These are phyloP conservation scores for Coemansia javaensis DNA, from an alignment of 192 early-diverging fungal genomes.

Conservation along the genomic window DNA sequence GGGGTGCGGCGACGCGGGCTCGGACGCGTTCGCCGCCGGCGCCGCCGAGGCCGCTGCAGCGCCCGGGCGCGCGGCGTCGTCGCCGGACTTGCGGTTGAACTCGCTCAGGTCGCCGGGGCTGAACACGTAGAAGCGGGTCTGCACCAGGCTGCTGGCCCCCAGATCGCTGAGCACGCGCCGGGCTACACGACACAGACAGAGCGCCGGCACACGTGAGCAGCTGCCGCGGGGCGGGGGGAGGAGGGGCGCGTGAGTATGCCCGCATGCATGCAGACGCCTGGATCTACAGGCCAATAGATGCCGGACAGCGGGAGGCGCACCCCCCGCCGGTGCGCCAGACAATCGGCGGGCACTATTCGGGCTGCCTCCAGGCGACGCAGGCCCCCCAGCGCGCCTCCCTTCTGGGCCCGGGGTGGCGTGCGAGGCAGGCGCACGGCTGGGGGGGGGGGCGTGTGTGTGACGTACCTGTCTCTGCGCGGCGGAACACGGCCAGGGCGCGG, in stretches of 20 bases:
- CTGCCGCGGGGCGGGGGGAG: no score
- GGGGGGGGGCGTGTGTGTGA: background rate
- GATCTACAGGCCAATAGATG: slow-evolving; percentile 8
- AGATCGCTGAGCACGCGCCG: slow-evolving; percentile 47
- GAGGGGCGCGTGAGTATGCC: background rate
- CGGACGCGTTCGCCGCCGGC: slow-evolving; percentile 15
- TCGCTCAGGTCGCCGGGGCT: slow-evolving; percentile 27
- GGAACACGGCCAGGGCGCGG: slow-evolving; percentile 50
- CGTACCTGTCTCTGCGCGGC: slow-evolving; percentile 49
- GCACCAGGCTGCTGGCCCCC: slow-evolving; percentile 33
- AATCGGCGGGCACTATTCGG: background rate
- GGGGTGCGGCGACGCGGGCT: slow-evolving; percentile 35
- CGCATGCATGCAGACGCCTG: background rate
- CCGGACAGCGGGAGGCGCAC: background rate
- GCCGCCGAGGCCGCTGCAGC: slow-evolving; percentile 2
- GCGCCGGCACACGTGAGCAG: no score
- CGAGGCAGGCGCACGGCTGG: no score
- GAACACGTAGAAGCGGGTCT: slow-evolving; percentile 40
- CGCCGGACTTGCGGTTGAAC: slow-evolving; percentile 50
- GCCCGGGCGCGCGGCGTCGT: slow-evolving; percentile 3
- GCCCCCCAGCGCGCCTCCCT: no score
- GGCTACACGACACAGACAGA: slow-evolving; percentile 36
- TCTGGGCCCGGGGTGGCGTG: no score
- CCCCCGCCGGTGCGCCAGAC: no score
- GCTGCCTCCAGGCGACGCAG: no score